A percentile compares a stretch with the other conserved stretches of the same genome.
These are phyloP conservation scores for Withania somnifera DNA, from an alignment of 305 asterid species.

Conservation along the genomic window DNA sequence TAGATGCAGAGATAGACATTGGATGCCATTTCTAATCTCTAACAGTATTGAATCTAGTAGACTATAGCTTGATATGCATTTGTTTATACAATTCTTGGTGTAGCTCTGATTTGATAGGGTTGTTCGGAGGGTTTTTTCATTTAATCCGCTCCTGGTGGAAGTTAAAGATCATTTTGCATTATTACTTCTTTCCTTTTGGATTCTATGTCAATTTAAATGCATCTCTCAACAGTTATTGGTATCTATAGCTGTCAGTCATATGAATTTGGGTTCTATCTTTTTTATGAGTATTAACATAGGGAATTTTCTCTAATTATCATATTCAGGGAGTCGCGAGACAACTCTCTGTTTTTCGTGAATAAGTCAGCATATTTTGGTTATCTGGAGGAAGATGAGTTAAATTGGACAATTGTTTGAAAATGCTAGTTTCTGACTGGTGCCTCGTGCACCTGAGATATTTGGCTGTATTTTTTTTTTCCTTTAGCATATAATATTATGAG, in stretches of 20 bases:
- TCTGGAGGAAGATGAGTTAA: slow-evolving; percentile 36
- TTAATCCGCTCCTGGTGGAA: not conserved
- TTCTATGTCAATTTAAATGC: slow-evolving; percentile 3
- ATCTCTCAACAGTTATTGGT: not conserved
- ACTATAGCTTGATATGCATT: not conserved
- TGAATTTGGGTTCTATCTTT: slow-evolving; percentile 8
- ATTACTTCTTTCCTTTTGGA: not conserved
- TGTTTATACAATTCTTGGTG: not conserved
- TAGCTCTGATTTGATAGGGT: not conserved
- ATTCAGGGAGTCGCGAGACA: slow-evolving; percentile 65
- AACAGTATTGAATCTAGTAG: not conserved
- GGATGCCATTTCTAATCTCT: not conserved
- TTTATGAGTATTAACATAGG: slow-evolving; percentile 34
- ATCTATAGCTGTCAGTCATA: not conserved
- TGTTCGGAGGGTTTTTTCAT: not conserved
- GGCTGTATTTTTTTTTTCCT: slow-evolving; percentile 22
- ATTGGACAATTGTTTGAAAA: slow-evolving; percentile 45
- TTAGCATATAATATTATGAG: slow-evolving; percentile 14
- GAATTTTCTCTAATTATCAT: slow-evolving; percentile 30
- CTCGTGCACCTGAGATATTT: slow-evolving; percentile 25
- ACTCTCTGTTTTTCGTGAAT: slow-evolving; percentile 25
- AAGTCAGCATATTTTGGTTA: slow-evolving; percentile 21
- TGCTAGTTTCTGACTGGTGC: slow-evolving; percentile 30
- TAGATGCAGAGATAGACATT: not conserved
- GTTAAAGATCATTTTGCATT: not conserved